A percentile compares a stretch with the other conserved stretches of the same genome.
Conservation (phyloP, 108 stramenopile genomes). For the Mediolabrus comicus region DNA sequence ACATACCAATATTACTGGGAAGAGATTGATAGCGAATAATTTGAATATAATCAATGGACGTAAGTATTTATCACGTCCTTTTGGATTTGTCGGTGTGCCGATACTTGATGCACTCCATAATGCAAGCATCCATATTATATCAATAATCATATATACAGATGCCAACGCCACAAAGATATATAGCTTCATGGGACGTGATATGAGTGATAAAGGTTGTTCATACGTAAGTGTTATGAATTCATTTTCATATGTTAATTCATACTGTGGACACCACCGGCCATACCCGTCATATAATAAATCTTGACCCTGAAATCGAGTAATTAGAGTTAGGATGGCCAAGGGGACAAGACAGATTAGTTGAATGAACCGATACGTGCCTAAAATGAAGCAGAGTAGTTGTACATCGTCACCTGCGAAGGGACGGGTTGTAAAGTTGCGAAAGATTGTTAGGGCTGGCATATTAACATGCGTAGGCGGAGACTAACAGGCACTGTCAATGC, state of each 20-base stretch:
- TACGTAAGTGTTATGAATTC: neutral
- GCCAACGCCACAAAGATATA: neutral
- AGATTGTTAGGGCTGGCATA: constrained; percentile 44
- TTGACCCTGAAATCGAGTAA: constrained; percentile 13
- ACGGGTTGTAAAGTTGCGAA: constrained; percentile 29
- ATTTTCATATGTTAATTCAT: neutral
- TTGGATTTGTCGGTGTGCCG: constrained; percentile 9
- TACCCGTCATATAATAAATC: constrained; percentile 21
- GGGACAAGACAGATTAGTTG: constrained; percentile 25
- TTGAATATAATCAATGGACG: neutral
- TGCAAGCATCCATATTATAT: constrained; percentile 2
- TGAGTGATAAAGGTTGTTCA: neutral
- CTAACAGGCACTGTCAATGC: no score
- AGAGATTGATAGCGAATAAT: constrained; percentile 16
- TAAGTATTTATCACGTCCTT: neutral
- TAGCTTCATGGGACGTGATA: neutral
- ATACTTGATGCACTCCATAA: neutral
- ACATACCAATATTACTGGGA: constrained; percentile 8
- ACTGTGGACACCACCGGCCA: constrained; percentile 15
- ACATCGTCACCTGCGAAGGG: constrained; percentile 46
- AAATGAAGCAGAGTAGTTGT: constrained; percentile 26
- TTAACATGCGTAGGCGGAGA: no score
- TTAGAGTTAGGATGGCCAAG: neutral
- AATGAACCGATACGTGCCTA: constrained; percentile 23
- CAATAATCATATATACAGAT: neutral